phyloP scores from a whole-genome alignment of 768 basidiomycete species.

The Boletus coccyginus region DNA sequence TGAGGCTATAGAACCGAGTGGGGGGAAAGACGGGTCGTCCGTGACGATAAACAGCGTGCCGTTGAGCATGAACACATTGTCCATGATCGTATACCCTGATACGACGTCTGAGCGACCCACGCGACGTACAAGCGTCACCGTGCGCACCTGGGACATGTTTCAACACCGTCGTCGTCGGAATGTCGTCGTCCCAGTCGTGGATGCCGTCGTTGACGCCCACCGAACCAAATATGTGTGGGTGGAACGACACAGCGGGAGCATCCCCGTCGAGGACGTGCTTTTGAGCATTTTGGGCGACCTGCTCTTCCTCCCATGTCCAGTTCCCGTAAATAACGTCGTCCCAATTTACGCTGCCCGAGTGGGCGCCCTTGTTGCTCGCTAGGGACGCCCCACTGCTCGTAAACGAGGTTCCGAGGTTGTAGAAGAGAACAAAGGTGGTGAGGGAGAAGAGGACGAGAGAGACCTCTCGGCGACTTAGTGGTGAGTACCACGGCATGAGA shows the following conservation, averaged over 20 bases:
- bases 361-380: conserved; percentile 20
- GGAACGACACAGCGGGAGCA: conserved; percentile 27
- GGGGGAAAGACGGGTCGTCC: conserved; percentile 62
- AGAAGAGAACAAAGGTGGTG: conserved; percentile 64
- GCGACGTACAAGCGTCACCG: background rate
- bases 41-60: conserved; percentile 74
- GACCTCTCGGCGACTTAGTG: conserved; percentile 73
- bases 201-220: conserved; percentile 51
- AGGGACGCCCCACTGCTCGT: conserved; percentile 40
- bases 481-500: conserved; percentile 58
- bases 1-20: conserved; percentile 48
- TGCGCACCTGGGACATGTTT: conserved; percentile 64
- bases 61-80: conserved; percentile 74
- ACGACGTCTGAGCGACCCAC: conserved; percentile 1
- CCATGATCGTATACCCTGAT: conserved; percentile 79
- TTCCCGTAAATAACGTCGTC: conserved; percentile 66
- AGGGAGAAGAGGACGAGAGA: conserved; percentile 65
- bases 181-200: conserved; percentile 50
- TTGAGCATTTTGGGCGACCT: conserved; percentile 54
- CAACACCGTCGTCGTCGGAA: conserved; percentile 55
- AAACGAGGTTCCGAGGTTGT: conserved; percentile 69
- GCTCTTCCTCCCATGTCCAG: conserved; percentile 63
- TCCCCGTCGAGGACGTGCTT: conserved; percentile 42
- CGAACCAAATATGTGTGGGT: conserved; percentile 20
- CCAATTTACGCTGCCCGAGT: conserved; percentile 35